phyloP scores from a whole-genome alignment of 148 eudicot species.

The Rhododendron mucronatum region DNA sequence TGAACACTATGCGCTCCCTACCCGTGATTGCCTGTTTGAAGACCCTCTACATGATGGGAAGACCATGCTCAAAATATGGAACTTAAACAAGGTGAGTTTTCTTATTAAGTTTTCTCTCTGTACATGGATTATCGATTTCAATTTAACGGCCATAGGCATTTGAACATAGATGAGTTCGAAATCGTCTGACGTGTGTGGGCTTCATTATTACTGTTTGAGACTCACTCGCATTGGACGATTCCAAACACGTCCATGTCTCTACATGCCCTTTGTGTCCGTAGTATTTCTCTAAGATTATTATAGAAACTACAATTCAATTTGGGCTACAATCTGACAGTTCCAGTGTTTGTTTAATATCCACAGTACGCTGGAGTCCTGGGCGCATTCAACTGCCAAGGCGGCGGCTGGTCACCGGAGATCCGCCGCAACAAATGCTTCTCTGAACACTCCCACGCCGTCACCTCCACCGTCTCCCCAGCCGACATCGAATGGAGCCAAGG shows the following conservation, averaged over 20 bases:
- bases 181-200: neutral
- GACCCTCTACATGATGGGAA: conserved; percentile 86
- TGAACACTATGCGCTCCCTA: conserved; percentile 71
- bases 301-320: neutral
- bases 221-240: neutral
- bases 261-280: too few species aligned
- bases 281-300: neutral
- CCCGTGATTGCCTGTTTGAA: conserved; percentile 73
- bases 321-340: neutral
- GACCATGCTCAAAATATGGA: conserved; percentile 95
- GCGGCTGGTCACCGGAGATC: conserved; percentile 74
- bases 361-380: conserved; percentile 84
- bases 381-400: conserved; percentile 92
- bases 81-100: conserved; percentile 54
- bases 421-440: conserved; percentile 60
- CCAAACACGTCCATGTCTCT: neutral
- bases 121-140: too few species aligned
- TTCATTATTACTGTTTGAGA: too few species aligned
- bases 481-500: conserved; percentile 83
- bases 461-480: conserved; percentile 41
- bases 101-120: too few species aligned
- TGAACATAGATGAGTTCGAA: neutral
- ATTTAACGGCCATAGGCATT: too few species aligned
- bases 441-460: conserved; percentile 49
- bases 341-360: neutral